Conservation (phyloP, 805 yeast species). For the Monosporozyma aquatica region DNA sequence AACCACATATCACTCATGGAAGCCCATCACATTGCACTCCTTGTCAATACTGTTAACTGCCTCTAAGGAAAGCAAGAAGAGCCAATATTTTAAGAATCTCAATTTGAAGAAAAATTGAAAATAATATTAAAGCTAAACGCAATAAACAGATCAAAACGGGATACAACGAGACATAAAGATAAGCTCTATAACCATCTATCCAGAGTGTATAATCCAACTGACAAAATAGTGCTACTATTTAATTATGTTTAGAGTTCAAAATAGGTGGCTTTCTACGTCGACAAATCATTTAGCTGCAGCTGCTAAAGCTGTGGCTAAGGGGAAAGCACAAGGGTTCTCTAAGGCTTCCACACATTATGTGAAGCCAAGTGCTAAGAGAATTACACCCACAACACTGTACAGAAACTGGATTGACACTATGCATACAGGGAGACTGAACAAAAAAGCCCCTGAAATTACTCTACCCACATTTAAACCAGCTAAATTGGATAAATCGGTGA, state of each 20-base stretch:
- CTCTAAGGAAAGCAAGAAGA: too few relatives aligned
- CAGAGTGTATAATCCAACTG: too few relatives aligned
- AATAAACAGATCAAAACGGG: too few relatives aligned
- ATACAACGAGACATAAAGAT: too few relatives aligned
- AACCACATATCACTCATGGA: too few relatives aligned
- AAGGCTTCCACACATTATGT: constrained; percentile 11
- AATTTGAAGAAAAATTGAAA: too few relatives aligned
- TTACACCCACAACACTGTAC: constrained; percentile 24
- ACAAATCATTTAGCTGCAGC: constrained; percentile 12
- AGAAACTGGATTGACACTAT: constrained; percentile 30
- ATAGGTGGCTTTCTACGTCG: constrained; percentile 13
- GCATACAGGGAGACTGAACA: constrained; percentile 23
- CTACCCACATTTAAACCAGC: constrained; percentile 16
- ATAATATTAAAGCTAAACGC: too few relatives aligned
- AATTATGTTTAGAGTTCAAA: constrained; percentile 16
- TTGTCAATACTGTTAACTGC: too few relatives aligned
- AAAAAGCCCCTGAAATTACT: constrained; percentile 16
- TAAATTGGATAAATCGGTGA: constrained; percentile 11
- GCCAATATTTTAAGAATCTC: too few relatives aligned
- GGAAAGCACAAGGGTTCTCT: constrained; percentile 27
- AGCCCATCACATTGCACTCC: too few relatives aligned
- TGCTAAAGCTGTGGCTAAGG: constrained; percentile 8
- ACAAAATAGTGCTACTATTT: too few relatives aligned
- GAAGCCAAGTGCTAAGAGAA: constrained; percentile 20
- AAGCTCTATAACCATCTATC: too few relatives aligned